Percentiles rank a stretch among this genome's conserved stretches.
Conservation (phyloP, 441 rosid genomes). For the Capsella rubella region DNA sequence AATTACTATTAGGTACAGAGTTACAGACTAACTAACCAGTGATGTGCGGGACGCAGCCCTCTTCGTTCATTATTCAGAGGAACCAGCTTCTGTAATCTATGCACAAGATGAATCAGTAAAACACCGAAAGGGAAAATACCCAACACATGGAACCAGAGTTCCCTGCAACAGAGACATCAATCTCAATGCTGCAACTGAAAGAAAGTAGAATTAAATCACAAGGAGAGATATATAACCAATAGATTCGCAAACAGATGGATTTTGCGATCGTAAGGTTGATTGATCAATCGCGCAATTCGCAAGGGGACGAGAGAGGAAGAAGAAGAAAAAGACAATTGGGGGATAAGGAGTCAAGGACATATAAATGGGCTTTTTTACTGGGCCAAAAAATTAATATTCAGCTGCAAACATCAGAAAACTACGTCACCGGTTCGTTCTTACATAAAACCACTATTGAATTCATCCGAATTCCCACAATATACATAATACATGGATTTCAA, state of each 20-base stretch:
- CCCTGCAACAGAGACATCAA: not conserved
- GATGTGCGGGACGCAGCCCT: constrained; percentile 23
- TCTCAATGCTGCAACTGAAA: not conserved
- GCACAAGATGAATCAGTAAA: constrained; percentile 12
- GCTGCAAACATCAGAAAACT: not conserved
- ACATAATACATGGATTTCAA: constrained; percentile 26
- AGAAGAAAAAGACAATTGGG: constrained; percentile 6
- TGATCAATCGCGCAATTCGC: not conserved
- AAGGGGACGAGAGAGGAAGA: not conserved
- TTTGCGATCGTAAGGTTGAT: constrained; percentile 8
- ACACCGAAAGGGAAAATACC: not conserved
- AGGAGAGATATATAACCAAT: constrained; percentile 6
- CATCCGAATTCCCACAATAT: not conserved
- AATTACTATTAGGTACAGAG: not conserved
- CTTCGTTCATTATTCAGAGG: constrained; percentile 32
- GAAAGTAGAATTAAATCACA: not conserved
- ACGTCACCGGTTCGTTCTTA: not conserved
- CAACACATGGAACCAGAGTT: not conserved
- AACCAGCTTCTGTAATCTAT: constrained; percentile 6
- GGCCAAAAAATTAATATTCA: constrained; percentile 4
- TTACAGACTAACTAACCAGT: constrained; percentile 32
- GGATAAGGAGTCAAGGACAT: not conserved
- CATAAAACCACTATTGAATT: not conserved
- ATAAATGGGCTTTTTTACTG: constrained; percentile 22
- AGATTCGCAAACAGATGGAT: constrained; percentile 8